A percentile compares a stretch with the other conserved stretches of the same genome.
phyloP scores from a whole-genome alignment of 768 basidiomycete genomes.

The Lentinula sp. region DNA sequence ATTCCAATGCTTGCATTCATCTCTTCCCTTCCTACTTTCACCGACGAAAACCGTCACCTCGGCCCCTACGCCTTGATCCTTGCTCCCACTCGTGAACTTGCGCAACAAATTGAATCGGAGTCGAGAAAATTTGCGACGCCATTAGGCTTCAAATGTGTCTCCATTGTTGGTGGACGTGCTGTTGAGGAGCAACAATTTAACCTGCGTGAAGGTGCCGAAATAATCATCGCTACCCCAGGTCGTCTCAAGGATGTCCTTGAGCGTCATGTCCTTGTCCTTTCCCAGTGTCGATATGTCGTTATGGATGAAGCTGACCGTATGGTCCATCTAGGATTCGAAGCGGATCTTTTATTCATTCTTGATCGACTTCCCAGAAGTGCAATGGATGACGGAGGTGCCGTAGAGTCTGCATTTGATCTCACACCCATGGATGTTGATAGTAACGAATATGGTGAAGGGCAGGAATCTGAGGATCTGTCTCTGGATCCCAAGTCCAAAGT shows the following conservation, averaged over 20 bases:
- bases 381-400: constrained; percentile 46
- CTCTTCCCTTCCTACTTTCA: constrained; percentile 73
- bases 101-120: constrained; percentile 95
- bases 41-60: constrained; percentile 89
- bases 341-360: constrained; percentile 89
- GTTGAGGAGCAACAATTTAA: constrained; percentile 99
- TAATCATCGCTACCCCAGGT: constrained; percentile 97
- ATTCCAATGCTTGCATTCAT: constrained; percentile 98
- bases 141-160: constrained; percentile 90
- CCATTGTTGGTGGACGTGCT: constrained; percentile 96
- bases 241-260: constrained; percentile 98
- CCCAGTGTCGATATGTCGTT: constrained; percentile 96
- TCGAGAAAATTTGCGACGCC: constrained; percentile 88
- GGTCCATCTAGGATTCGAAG: constrained; percentile 97
- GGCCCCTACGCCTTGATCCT: constrained; percentile 92
- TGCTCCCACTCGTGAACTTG: constrained; percentile 96
- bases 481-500: constrained; percentile 36
- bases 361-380: constrained; percentile 67
- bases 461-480: constrained; percentile 33
- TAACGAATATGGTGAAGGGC: constrained; percentile 35
- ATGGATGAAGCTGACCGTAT: constrained; percentile 99
- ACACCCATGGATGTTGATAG: constrained; percentile 66
- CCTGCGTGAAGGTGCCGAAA: constrained; percentile 96
- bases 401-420: constrained; percentile 79
- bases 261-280: constrained; percentile 89